phyloP scores from a whole-genome alignment of 2,329 filamentous ascomycete genomes.

The Colletotrichum tabaci region DNA sequence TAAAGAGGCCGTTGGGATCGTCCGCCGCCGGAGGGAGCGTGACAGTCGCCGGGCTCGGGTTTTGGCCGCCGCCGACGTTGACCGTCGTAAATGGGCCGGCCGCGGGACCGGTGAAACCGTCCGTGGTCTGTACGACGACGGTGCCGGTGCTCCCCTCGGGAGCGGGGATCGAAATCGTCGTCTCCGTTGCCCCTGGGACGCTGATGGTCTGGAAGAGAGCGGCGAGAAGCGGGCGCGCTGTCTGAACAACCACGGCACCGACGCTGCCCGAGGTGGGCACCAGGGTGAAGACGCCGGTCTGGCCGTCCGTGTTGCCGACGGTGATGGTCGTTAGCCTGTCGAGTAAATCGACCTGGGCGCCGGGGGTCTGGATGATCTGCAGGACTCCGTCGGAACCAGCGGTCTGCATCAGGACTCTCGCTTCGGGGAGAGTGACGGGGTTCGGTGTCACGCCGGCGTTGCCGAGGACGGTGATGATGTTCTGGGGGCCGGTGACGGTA shows the following conservation, averaged over 20 bases:
- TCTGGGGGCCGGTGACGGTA: slow-evolving; percentile 27
- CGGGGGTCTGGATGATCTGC: slow-evolving; percentile 34
- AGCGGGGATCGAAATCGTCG: slow-evolving; percentile 25
- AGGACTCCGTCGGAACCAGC: neutral
- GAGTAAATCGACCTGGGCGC: slow-evolving; percentile 20
- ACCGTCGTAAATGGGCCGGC: slow-evolving; percentile 23
- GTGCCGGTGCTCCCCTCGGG: slow-evolving; percentile 29
- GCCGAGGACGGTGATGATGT: slow-evolving; percentile 30
- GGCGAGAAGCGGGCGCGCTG: neutral
- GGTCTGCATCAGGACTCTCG: neutral
- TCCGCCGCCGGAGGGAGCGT: slow-evolving; percentile 21
- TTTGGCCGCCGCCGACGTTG: slow-evolving; percentile 19
- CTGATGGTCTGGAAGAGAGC: slow-evolving; percentile 14
- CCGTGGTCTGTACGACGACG: slow-evolving; percentile 22
- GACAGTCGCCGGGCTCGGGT: slow-evolving; percentile 7
- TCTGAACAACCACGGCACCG: slow-evolving; percentile 32
- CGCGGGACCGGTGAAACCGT: slow-evolving; percentile 24
- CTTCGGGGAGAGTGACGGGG: slow-evolving; percentile 14
- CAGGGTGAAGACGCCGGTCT: slow-evolving; percentile 17
- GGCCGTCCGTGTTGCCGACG: slow-evolving; percentile 3
- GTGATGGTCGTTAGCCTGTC: slow-evolving; percentile 24
- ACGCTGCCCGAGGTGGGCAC: slow-evolving; percentile 23
- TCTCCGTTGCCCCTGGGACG: slow-evolving; percentile 19
- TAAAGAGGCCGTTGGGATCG: neutral
- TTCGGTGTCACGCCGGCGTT: slow-evolving; percentile 28